Percentiles rank a stretch among this genome's conserved stretches.
Evolutionary conservation across 2,329 filamentous ascomycete genomes (phyloP).

Genomic region (Fonsecaea pedrosoi): DNA sequence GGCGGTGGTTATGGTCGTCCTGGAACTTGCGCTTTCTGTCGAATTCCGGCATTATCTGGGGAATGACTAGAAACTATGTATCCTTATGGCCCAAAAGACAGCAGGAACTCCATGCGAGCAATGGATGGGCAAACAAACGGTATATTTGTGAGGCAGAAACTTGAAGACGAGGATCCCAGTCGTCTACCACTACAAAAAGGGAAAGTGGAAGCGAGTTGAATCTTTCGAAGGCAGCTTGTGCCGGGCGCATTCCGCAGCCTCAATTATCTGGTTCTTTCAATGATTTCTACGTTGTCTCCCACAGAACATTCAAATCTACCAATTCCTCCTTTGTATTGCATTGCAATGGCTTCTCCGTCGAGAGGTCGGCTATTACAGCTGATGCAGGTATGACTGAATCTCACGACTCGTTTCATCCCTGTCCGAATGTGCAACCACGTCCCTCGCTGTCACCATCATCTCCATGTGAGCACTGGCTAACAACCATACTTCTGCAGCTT

Average conservation of each 20-base stretch:
- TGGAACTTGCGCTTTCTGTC: constrained; percentile 25
- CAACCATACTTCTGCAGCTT: constrained; percentile 59
- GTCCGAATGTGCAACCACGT: background rate
- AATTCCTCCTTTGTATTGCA: constrained; percentile 15
- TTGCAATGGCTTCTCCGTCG: constrained; percentile 33
- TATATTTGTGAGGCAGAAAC: background rate
- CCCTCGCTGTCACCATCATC: background rate
- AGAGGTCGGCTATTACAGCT: constrained; percentile 39
- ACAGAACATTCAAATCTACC: constrained; percentile 10
- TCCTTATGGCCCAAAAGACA: background rate
- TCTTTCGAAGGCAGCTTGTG: constrained; percentile 11
- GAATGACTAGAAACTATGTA: background rate
- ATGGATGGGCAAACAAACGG: background rate
- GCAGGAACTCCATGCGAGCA: background rate
- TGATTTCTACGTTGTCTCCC: background rate
- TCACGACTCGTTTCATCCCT: background rate
- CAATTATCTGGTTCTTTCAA: constrained; percentile 2
- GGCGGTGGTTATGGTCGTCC: background rate
- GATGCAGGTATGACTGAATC: constrained; percentile 31
- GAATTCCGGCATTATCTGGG: constrained; percentile 21
- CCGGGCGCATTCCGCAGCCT: constrained; percentile 16
- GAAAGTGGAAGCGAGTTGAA: constrained; percentile 18
- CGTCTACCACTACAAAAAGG: background rate
- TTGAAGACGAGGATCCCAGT: background rate
- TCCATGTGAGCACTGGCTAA: constrained; percentile 4